Percentiles rank a stretch among this genome's conserved stretches.
Conservation (phyloP, 2,329 filamentous ascomycete genomes). For the Fusarium sp. region DNA sequence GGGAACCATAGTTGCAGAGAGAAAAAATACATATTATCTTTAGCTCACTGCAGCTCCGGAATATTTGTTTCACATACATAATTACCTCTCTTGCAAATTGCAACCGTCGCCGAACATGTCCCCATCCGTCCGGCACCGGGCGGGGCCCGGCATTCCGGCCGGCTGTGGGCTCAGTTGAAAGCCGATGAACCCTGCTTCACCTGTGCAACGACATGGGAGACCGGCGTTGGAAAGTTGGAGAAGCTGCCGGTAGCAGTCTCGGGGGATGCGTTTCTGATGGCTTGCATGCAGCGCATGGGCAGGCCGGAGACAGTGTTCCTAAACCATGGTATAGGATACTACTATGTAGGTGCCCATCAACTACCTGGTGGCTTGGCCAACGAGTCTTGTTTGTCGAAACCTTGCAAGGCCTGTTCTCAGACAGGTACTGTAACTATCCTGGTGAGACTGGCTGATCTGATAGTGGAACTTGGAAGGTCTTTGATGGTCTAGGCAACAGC, state of each 20-base stretch:
- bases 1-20: conserved; percentile 1
- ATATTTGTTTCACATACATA: background rate
- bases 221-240: conserved; percentile 30
- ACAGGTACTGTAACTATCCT: too few relatives aligned
- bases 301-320: too few relatives aligned
- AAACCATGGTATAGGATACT: too few relatives aligned
- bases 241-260: conserved; percentile 4
- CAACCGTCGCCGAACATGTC: conserved; percentile 31
- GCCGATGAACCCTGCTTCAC: conserved; percentile 30
- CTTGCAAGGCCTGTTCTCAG: background rate
- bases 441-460: background rate
- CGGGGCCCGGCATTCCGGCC: conserved; percentile 32
- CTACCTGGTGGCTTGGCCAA: background rate
- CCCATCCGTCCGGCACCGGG: conserved; percentile 28
- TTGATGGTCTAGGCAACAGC: background rate
- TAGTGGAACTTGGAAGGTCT: background rate
- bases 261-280: conserved; percentile 22
- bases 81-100: background rate
- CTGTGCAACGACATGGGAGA: conserved; percentile 13
- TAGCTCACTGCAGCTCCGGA: too few relatives aligned
- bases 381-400: background rate
- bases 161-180: conserved; percentile 32
- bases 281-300: conserved; percentile 33
- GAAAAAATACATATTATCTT: too few relatives aligned
- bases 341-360: background rate